Conservation (phyloP, 75 land plant genomes). For the Sequoiadendron giganteum region DNA sequence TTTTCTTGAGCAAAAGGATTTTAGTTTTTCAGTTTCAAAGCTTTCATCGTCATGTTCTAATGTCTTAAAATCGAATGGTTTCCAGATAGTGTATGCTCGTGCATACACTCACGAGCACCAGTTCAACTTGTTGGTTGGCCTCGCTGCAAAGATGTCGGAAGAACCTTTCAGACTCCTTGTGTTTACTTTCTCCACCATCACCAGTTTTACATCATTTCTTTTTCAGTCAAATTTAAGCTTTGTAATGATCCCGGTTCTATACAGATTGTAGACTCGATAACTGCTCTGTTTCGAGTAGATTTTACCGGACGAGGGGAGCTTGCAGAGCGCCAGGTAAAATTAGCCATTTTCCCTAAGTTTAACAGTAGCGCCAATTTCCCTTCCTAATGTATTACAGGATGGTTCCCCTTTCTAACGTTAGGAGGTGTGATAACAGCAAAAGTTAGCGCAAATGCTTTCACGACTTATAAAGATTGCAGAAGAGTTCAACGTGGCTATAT, state of each 20-base stretch:
- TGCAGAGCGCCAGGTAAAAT: constrained; percentile 89
- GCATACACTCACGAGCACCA: constrained; percentile 99
- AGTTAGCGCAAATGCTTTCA: constrained; percentile 94
- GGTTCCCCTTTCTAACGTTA: background rate
- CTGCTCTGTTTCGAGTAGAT: constrained; percentile 93
- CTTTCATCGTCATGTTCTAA: background rate
- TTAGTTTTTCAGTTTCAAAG: background rate
- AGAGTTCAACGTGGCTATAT: constrained; percentile 94
- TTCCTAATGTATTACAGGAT: too few species aligned
- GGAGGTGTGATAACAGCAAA: constrained; percentile 65
- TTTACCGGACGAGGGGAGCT: constrained; percentile 97
- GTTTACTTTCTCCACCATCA: constrained; percentile 9
- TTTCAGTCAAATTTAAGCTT: background rate
- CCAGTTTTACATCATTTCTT: background rate
- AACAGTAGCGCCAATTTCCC: too few species aligned
- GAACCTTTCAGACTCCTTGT: constrained; percentile 98
- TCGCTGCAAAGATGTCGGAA: constrained; percentile 95
- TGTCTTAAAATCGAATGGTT: background rate
- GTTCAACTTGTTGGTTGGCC: constrained; percentile 72
- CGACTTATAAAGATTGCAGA: constrained; percentile 88
- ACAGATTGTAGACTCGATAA: constrained; percentile 90
- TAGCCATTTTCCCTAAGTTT: too few species aligned
- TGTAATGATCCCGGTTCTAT: background rate
- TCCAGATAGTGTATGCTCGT: constrained; percentile 95
- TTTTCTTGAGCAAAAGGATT: background rate